Evolutionary conservation across 2,329 filamentous ascomycete genomes (phyloP), one percentile per base, ranked within the genome.

Genomic region (Arthrobotrys sphaeroides): DNA sequence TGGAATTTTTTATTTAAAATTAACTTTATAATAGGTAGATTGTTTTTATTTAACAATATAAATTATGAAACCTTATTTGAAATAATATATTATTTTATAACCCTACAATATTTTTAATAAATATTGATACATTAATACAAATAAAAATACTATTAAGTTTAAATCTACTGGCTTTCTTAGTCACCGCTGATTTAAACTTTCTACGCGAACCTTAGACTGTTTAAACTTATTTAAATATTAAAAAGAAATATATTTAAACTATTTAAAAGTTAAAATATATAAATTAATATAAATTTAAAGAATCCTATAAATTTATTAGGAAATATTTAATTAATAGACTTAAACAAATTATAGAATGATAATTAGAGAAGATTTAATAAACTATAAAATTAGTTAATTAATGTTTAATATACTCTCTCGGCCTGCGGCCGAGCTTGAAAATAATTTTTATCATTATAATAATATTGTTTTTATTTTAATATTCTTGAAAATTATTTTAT

Each of bases 41-140:
- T 77, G 47, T 74, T 64, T 28, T 45, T 64, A 28, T 64, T 47
- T 26, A 26, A 18, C 47, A 64, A 64, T 45, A 26, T 26, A 64
- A 64, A 55, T 62, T 62, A 74, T 62, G 60, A 68, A 57, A 40
- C 73, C 61, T 51, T 74, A 74, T 36, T 61, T 53, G 51, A 70
- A 40, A 42, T 77, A 55, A 67, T 49, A 62, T 33, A 69, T 77
- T 24, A 55, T 73, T 70, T 61, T 78, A 69, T 77, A 74, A 59
- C 59, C 66, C 49, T 77, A 65, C 45, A 75, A 77, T 77, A 64
- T 77, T 70, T 77, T 77, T 57, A 74, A 73, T 77, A 47, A 64
- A 51, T 38, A 38, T 38, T 38, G 36, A 38, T 38, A 38, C 36
- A 38, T 38, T 38, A 38, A 38, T 33, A 33, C 5, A 33, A 33